Evolutionary conservation across 2,329 filamentous ascomycete genomes (phyloP), one percentile per base, ranked within the genome.

Genomic region (Sarocladiaceae sp.): DNA sequence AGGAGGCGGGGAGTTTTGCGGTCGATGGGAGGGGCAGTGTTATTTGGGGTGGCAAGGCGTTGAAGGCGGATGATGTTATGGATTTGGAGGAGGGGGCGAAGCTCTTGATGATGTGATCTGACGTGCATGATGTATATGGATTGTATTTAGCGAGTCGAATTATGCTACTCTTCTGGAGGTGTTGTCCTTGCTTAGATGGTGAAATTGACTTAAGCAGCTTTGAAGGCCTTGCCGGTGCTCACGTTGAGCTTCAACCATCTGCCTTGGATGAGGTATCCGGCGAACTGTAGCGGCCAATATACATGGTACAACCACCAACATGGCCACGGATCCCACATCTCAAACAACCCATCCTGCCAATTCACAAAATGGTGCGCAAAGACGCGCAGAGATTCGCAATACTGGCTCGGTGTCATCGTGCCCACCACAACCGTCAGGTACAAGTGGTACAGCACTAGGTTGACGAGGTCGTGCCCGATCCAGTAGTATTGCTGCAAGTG

Each of bases 191-290:
- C n/a, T n/a, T 36, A n/a, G 15, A 36, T n/a, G 33, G 15, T 36
- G 33, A 12, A 36, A n/a, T 36, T 8, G 29, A 8, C 8, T 49
- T 29, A 50, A 25, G 47, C 47, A 37, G 58, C 59, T 36, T 59
- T 48, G 44, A 70, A 70, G 1, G 61, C 58, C 54, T 69, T 70
- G 11, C 66, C 66, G 1, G 86, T 88, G 59, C 83, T 86, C 3
- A 88, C 82, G 64, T 89, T 88, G 33, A 86, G 64, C 55, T 83
- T 72, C 55, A 78, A 84, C 86, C 85, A 89, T 53, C 69, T 71
- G 1, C 79, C 73, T 3, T 62, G 59, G 63, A 63, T 52, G 78
- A 68, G 48, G 67, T 71, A 52, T 60, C 55, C 61, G 5, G 74
- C 44, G 58, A 88, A 84, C 54, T 67, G 69, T 20, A 69, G 52